These are phyloP conservation scores for Blumeria graminis DNA, from an alignment of 2,329 filamentous ascomycete species.

Conservation along the genomic window DNA sequence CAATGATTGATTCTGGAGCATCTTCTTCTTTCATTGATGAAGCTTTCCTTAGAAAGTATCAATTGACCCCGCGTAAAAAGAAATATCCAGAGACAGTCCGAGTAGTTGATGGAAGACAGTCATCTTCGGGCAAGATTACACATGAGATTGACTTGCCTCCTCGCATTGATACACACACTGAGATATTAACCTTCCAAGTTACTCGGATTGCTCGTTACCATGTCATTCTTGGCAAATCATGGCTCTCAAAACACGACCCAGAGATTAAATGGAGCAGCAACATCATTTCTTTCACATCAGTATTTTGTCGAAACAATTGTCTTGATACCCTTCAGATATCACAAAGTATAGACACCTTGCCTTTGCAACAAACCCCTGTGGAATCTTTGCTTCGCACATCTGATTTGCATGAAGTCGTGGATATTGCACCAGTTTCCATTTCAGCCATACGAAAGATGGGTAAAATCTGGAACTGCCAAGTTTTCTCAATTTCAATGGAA, in stretches of 20 bases:
- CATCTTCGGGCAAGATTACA: background rate
- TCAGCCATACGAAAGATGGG: too few relatives aligned
- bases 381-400: too few relatives aligned
- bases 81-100: background rate
- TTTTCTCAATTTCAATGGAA: background rate
- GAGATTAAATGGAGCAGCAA: slow-evolving; percentile 1
- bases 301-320: background rate
- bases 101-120: background rate
- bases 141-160: background rate
- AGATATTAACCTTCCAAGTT: background rate
- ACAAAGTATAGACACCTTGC: too few relatives aligned
- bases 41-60: background rate
- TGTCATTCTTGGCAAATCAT: background rate
- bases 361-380: too few relatives aligned
- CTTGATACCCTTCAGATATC: too few relatives aligned
- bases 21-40: slow-evolving; percentile 1
- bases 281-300: background rate
- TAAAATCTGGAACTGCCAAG: background rate
- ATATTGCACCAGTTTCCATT: too few relatives aligned
- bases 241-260: background rate
- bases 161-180: background rate
- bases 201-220: background rate
- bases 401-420: too few relatives aligned
- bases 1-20: slow-evolving; percentile 1
- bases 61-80: background rate